Conservation (phyloP, 192 early-diverging fungal species). For the Cladochytrium replicatum region DNA sequence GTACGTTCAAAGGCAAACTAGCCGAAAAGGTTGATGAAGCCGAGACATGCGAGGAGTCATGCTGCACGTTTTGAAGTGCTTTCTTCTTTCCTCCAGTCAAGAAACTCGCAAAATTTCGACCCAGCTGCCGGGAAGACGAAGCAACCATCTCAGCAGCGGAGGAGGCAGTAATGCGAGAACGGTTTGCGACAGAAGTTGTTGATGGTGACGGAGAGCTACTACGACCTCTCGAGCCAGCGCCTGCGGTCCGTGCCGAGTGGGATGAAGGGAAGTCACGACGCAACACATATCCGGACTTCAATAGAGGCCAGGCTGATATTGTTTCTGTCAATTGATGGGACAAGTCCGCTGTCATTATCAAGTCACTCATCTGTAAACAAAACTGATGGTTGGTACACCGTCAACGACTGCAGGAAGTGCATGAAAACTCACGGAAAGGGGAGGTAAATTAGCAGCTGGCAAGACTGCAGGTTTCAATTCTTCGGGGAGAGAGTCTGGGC, state of each 20-base stretch:
- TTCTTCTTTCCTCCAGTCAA: not conserved
- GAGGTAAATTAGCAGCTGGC: no score
- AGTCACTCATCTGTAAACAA: no score
- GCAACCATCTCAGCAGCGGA: not conserved
- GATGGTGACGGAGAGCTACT: constrained; percentile 5
- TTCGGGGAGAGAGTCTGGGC: no score
- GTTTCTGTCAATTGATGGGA: no score
- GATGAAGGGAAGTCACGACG: constrained; percentile 16
- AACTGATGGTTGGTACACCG: no score
- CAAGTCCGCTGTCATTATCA: no score
- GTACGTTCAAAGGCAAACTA: not conserved
- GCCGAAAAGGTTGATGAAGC: not conserved
- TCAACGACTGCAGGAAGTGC: no score
- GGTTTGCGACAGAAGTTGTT: constrained; percentile 11
- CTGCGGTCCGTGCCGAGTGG: no score
- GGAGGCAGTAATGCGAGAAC: no score
- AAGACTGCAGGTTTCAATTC: no score
- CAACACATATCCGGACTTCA: constrained; percentile 26
- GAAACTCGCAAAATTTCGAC: constrained; percentile 12
- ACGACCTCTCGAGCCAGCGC: no score
- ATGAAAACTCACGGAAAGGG: no score
- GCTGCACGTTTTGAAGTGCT: not conserved
- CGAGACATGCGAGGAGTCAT: not conserved
- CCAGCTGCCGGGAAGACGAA: constrained; percentile 7
- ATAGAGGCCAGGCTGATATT: constrained; percentile 32